Conservation (phyloP, 768 basidiomycete species). For the Boletus pseudopeckii region DNA sequence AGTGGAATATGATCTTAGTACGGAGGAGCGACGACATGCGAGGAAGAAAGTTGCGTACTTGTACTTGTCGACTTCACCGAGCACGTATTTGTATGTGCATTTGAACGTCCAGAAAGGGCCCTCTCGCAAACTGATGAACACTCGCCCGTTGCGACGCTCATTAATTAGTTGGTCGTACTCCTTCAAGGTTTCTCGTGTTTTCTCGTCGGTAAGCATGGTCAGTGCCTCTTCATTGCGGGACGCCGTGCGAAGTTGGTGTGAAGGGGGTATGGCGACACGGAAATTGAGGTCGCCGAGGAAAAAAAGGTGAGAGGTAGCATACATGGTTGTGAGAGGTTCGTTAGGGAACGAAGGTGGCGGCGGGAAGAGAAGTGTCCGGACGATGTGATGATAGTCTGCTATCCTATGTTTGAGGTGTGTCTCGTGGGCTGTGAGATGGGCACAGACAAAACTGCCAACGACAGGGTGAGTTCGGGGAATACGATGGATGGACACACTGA, state of each 20-base stretch:
- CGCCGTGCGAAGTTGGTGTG: conserved; percentile 43
- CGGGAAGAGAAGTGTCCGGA: conserved; percentile 74
- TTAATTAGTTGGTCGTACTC: conserved; percentile 70
- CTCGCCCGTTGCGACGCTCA: conserved; percentile 60
- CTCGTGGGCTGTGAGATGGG: conserved; percentile 85
- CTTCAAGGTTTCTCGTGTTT: conserved; percentile 55
- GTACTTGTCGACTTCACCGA: conserved; percentile 82
- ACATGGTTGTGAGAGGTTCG: conserved; percentile 55
- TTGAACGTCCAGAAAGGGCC: conserved; percentile 89
- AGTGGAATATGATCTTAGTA: conserved; percentile 3
- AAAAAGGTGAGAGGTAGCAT: conserved; percentile 87
- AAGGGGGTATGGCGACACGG: conserved; percentile 62
- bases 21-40: background rate
- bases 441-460: conserved; percentile 74
- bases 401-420: conserved; percentile 62
- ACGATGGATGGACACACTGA: conserved; percentile 39
- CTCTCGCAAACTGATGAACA: conserved; percentile 74
- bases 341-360: conserved; percentile 42
- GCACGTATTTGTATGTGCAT: conserved; percentile 83
- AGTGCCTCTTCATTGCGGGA: conserved; percentile 36
- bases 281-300: conserved; percentile 95
- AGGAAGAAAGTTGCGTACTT: conserved; percentile 42
- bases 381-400: conserved; percentile 78
- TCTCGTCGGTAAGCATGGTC: conserved; percentile 46
- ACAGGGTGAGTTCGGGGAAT: conserved; percentile 1